Evolutionary conservation across 768 basidiomycete genomes (phyloP).

Genomic region (Naematelia encephala): DNA sequence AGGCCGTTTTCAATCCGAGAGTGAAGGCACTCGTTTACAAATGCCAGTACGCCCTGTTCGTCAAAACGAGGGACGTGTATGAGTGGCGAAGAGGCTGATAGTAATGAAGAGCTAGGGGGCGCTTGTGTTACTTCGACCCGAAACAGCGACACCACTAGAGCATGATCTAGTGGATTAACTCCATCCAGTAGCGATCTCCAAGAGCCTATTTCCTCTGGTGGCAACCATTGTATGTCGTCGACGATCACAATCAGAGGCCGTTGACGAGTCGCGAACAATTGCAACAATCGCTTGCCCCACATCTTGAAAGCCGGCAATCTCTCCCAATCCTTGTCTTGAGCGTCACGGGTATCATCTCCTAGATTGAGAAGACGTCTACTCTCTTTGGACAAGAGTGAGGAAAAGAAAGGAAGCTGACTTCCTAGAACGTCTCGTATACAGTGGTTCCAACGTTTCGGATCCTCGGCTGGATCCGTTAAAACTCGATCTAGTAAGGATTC

Average conservation of each 20-base stretch:
- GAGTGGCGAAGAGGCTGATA: conserved; percentile 9
- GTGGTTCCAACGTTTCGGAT: conserved; percentile 26
- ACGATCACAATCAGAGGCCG: conserved; percentile 35
- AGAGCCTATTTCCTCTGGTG: conserved; percentile 14
- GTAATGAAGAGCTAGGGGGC: conserved; percentile 4
- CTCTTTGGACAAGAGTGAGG: conserved; percentile 23
- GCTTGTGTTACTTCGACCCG: conserved; percentile 14
- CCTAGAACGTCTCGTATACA: conserved; percentile 29
- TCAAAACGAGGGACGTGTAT: conserved; percentile 11
- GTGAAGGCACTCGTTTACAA: conserved; percentile 15
- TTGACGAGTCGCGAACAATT: conserved; percentile 24
- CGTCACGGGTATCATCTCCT: neutral
- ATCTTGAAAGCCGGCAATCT: conserved; percentile 22
- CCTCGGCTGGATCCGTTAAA: conserved; percentile 41
- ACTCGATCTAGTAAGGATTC: conserved; percentile 32
- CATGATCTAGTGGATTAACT: conserved; percentile 21
- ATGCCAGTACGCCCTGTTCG: conserved; percentile 16
- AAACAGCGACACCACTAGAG: conserved; percentile 23
- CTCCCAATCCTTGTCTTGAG: conserved; percentile 19
- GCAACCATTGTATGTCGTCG: conserved; percentile 42
- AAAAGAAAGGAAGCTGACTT: conserved; percentile 28
- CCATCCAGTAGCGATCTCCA: conserved; percentile 27
- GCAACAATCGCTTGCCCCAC: conserved; percentile 23
- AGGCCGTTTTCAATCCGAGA: neutral
- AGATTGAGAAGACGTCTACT: conserved; percentile 22